phyloP scores from a whole-genome alignment of 805 yeast genomes.

The Yamadazyma kitorensis region DNA sequence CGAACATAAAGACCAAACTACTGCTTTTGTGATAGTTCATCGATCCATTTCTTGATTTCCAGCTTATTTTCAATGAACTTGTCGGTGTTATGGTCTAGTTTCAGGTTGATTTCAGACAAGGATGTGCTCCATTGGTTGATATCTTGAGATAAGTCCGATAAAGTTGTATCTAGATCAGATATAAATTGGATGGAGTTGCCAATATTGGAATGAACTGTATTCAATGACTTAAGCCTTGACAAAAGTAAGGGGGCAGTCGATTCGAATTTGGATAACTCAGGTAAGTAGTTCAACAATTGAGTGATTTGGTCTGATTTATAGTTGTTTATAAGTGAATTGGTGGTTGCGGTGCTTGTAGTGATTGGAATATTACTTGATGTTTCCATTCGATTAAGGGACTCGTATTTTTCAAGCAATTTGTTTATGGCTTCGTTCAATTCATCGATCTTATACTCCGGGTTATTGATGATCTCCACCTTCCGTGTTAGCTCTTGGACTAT shows the following conservation, averaged over 20 bases:
- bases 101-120: constrained; percentile 19
- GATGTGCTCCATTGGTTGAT: constrained; percentile 28
- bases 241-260: constrained; percentile 24
- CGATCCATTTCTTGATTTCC: constrained; percentile 17
- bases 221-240: constrained; percentile 28
- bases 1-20: no score
- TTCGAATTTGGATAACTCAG: constrained; percentile 22
- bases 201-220: constrained; percentile 30
- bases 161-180: constrained; percentile 23
- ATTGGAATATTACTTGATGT: constrained; percentile 1
- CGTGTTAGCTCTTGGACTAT: constrained; percentile 30
- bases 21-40: no score
- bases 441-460: constrained; percentile 30
- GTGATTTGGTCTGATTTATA: constrained; percentile 19
- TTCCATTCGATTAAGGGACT: constrained; percentile 14
- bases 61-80: constrained; percentile 22
- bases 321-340: not conserved
- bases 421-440: constrained; percentile 23
- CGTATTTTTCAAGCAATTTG: constrained; percentile 24
- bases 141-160: constrained; percentile 24
- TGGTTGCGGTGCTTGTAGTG: constrained; percentile 2
- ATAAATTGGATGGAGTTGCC: constrained; percentile 25
- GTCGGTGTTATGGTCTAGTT: constrained; percentile 21
- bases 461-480: constrained; percentile 30
- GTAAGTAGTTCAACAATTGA: constrained; percentile 23